Conservation (phyloP, 805 yeast genomes). For the Wickerhamomyces alni region DNA sequence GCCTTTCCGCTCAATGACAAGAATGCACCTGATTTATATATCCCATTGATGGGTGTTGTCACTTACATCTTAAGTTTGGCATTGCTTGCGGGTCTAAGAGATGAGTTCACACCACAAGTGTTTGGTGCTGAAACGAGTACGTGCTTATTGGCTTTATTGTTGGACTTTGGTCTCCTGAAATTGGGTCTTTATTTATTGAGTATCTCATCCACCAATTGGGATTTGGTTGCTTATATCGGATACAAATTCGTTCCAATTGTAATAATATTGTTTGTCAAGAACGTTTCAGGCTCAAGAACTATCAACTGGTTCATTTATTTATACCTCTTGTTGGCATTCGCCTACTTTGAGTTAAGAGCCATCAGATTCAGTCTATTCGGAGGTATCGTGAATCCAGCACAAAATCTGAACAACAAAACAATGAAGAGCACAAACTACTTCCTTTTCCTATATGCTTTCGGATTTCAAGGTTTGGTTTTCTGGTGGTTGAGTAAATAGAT, state of each 20-base stretch:
- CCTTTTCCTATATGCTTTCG: conserved; percentile 76
- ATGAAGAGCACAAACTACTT: conserved; percentile 82
- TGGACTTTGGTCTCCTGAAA: conserved; percentile 73
- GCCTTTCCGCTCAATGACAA: conserved; percentile 81
- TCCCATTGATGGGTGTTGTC: conserved; percentile 88
- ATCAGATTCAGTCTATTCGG: conserved; percentile 35
- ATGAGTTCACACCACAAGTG: conserved; percentile 88
- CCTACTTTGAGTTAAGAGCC: conserved; percentile 57
- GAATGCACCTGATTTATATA: conserved; percentile 94
- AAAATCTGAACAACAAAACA: conserved; percentile 57
- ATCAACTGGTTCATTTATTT: conserved; percentile 46
- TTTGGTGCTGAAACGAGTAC: conserved; percentile 84
- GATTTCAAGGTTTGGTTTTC: conserved; percentile 70
- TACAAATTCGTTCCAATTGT: conserved; percentile 87
- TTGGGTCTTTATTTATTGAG: conserved; percentile 77
- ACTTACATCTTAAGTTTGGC: conserved; percentile 86
- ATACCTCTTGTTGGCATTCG: conserved; percentile 51
- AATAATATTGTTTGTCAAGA: conserved; percentile 47
- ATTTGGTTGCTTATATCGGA: conserved; percentile 83
- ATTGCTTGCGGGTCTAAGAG: conserved; percentile 75
- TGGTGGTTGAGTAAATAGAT: conserved; percentile 49
- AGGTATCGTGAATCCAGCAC: conserved; percentile 40
- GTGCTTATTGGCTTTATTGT: conserved; percentile 72
- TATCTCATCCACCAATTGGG: conserved; percentile 69
- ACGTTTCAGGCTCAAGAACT: conserved; percentile 32